Base-by-base conservation (phyloP, 2,329 filamentous ascomycete genomes). In the Colletotrichum sp. region DNA sequence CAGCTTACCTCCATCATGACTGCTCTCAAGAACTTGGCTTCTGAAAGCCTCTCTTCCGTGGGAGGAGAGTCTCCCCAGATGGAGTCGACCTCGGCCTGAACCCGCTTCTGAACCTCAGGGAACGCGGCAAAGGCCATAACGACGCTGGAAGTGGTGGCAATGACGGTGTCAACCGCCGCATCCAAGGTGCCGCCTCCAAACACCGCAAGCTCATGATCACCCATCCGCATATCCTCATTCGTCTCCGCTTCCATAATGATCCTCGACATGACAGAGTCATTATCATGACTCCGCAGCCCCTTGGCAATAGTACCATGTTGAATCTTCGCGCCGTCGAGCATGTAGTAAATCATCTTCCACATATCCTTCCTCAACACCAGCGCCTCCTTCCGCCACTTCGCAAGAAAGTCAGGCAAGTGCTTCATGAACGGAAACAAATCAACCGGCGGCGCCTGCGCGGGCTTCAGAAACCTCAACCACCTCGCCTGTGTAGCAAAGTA, bases 351-450 rank as follows among this genome's bases (percentile, higher is more conserved):
- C 28, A 85, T 80, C 21, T 85, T 79, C 2, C 87, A 81, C 8
- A 89, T 85, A 66, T 80, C 79, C 18, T 78, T 75, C 9, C 86
- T 86, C 65, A 84, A 81, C 0, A 79, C 81, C 75, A 86, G 83
- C 34, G 86, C 85, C 16, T 87, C 85, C 21, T 81, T 82, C 78
- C 88, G 89, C 88, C 88, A 90, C 0, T 86, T 85, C 1, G 88
- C 87, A 6, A 89, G 79, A 2, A 81, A 72, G 36, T 84, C 81
- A 1, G 89, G 89, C 0, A 90, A 71, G 63, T 87, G 80, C 57
- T 88, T 87, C 52, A 82, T 67, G 13, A 78, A 69, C 2, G 78
- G 78, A 10, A 82, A 76, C 7, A 81, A 69, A 52, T 82, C 81
- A 1, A 82, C 81, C 0, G 80, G 81, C 1, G 81, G 81, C 15